Percentiles rank a stretch among this genome's conserved stretches.
These are phyloP conservation scores for Cardamine occulta DNA, from an alignment of 345 rosid species.

Conservation along the genomic window DNA sequence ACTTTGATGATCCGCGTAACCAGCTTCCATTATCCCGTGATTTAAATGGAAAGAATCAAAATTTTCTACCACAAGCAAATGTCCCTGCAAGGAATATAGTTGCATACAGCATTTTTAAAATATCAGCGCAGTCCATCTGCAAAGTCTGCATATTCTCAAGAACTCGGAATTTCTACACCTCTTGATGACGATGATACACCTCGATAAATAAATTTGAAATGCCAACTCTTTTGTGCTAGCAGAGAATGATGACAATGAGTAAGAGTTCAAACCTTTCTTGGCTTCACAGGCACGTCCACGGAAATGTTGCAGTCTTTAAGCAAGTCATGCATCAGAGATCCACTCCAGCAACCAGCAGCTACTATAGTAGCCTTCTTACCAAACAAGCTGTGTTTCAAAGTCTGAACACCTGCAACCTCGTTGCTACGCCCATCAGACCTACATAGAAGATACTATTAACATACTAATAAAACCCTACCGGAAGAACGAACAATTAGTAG, in stretches of 20 bases:
- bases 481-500: neutral
- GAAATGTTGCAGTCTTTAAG: constrained; percentile 53
- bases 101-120: neutral
- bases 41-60: constrained; percentile 58
- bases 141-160: constrained; percentile 10
- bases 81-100: constrained; percentile 59
- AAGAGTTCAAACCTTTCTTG: constrained; percentile 69
- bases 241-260: neutral
- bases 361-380: constrained; percentile 71
- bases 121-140: constrained; percentile 16
- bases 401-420: constrained; percentile 66
- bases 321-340: constrained; percentile 63
- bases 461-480: constrained; percentile 5
- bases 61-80: constrained; percentile 81
- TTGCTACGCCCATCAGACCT: constrained; percentile 53
- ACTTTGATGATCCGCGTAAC: constrained; percentile 62
- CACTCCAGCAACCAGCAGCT: constrained; percentile 95
- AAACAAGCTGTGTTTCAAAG: constrained; percentile 61
- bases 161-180: constrained; percentile 4
- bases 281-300: constrained; percentile 71
- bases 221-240: neutral
- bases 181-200: neutral
- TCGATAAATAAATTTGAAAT: neutral
- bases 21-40: constrained; percentile 87
- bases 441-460: constrained; percentile 18